Base-by-base conservation (phyloP, 2,329 filamentous ascomycete species). In the Colletotrichum sidae region DNA sequence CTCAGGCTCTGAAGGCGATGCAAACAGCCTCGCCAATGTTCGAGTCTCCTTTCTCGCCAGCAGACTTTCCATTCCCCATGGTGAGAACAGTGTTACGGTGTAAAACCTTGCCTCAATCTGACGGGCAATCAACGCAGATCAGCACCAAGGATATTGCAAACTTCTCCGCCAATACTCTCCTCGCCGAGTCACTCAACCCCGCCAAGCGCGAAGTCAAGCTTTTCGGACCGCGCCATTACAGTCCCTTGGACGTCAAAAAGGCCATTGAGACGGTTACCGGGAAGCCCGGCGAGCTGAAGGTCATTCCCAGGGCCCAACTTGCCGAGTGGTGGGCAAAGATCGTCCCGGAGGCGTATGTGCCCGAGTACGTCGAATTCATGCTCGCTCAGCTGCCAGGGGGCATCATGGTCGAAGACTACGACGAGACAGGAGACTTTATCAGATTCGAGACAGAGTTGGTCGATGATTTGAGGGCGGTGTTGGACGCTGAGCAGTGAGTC, bases 11-110 rank as follows among this genome's bases (percentile, higher is more conserved):
- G 5, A 37, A 67, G 49, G 64, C 62, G 0, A 64, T 69, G 13
- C 60, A 71, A 8, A 50, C 62, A 8, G 70, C 74, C 2, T 67
- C 65, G 1, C 69, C 74, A 0, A 58, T 51, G 3, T 56, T 77
- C n/a, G 64, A 75, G 44, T 77, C 74, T 0, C 59, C 63, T 33
- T 57, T 75, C 4, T 69, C 74, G 2, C 74, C 75, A 0, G 53
- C 67, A 1, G 66, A 75, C 13, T 70, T 72, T 11, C 61, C 73
- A 13, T 68, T 77, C 1, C 76, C 76, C 0, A 70, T 77, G 71
- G 75, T 77, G 70, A 12, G 49, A 13, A 12, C 15, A 11, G 4
- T 12, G n/a, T 0, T 5, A 12, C 37, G 1, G 2, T 33, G 41
- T 8, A 4, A 25, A 25, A 25, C 4, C 25, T 25, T 25, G 25